Evolutionary conservation across 164 flowering plant genomes (phyloP), one percentile per base, ranked within the genome.

Genomic region (Aristolochia californica): DNA sequence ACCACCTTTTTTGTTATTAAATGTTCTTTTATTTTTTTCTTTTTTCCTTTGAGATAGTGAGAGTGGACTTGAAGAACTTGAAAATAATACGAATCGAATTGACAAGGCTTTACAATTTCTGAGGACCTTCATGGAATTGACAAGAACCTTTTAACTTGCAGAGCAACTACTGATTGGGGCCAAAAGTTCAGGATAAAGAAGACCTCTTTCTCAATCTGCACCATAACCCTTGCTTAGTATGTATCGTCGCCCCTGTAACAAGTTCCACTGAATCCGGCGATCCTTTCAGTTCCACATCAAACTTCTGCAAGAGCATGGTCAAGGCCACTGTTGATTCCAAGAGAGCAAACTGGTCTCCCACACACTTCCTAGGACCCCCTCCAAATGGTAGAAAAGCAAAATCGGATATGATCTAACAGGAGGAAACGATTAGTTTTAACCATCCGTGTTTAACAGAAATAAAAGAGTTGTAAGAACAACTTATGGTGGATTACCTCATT

Each of bases 311-410:
- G 62, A 93, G 53, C 91, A 83, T 70, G 15, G 87, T 80, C 81
- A 93, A 73, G 21, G 88, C 94, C 13, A 87, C 74, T 1, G 96
- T 85, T 24, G 98, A 93, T 63, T 89, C 98, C 90, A 89, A 82
- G n/a, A 89, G 83, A 0, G 98, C 97, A 68, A 93, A 93, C 63
- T 93, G 98, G 72, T 93, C 98, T 18, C 98, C 98, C 1, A 93
- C 89, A 47, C 98, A 93, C 70, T 89, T 93, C 57, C 96, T 85
- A 50, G 96, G 90, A 7, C 98, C 98, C 20, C 98, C 97, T 0
- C 98, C 98, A 66, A 93, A 93, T 1, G 96, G 95, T 68, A 93
- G 78, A 75, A 89, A 87, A 15, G 98, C 85, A 59, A 89, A 89
- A 69, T 93, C 98, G 40, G 98, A 71, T 58, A 85, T 68, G 23